Percentiles rank a stretch among this genome's conserved stretches.
These are phyloP conservation scores for Ophiostoma triangulosporum DNA, from an alignment of 2,329 filamentous ascomycete species.

Conservation along the genomic window DNA sequence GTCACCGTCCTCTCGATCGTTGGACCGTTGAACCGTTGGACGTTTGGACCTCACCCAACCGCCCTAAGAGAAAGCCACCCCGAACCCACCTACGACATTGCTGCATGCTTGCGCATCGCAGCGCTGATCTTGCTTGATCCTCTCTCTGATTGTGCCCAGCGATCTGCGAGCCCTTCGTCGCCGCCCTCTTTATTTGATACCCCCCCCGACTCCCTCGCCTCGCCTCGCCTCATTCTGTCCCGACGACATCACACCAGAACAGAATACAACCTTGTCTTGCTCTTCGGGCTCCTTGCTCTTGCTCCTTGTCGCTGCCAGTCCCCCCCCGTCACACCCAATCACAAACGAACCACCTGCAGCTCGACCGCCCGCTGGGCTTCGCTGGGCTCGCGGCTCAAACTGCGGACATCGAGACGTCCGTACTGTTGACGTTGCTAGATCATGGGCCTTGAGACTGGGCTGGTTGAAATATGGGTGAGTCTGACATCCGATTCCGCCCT, in stretches of 20 bases:
- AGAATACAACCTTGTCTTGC: no score
- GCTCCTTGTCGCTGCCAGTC: no score
- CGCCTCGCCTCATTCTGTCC: neutral
- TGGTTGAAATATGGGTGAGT: constrained; percentile 14
- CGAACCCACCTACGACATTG: neutral
- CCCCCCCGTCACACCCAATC: neutral
- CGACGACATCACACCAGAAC: neutral
- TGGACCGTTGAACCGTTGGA: no score
- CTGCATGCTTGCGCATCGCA: neutral
- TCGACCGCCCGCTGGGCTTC: neutral
- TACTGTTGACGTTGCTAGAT: constrained; percentile 3
- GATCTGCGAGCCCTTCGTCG: neutral
- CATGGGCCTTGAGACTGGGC: constrained; percentile 8
- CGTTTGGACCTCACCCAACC: neutral
- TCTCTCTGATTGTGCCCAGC: neutral
- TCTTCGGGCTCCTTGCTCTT: no score
- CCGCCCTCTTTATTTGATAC: neutral
- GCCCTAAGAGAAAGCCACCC: neutral
- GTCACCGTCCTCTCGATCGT: no score
- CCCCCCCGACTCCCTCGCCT: neutral
- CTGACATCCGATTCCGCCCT: neutral
- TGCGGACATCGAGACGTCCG: neutral
- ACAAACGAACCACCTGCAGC: neutral
- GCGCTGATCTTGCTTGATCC: neutral
- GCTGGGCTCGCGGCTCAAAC: neutral